Evolutionary conservation across 495 filamentous ascomycete species (phyloP), one percentile per base, ranked within the genome.

Genomic region (Clohesyomyces aquaticus): DNA sequence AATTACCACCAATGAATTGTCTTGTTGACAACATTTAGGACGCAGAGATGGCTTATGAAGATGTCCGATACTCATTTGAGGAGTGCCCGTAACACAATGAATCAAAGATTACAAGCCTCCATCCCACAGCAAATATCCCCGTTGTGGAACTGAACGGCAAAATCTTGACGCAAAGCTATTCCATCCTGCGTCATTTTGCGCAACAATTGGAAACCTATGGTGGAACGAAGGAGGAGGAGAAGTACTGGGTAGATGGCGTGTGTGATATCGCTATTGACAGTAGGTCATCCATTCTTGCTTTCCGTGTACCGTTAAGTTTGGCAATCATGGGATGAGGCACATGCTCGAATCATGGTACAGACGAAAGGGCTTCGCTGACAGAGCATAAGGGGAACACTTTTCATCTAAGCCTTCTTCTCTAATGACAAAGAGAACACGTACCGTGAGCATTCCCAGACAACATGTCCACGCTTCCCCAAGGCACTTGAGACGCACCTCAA

Each of bases 171-270:
- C 77, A 80, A 71, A 77, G 75, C 18, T 68, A 65, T 63, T 53
- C 78, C 0, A 80, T 76, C 23, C 53, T 82, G 2, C 67, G 79
- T 10, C 78, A 77, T 51, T 73, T 79, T 48, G 70, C 74, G 10
- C 60, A 75, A 9, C 71, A 76, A 18, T 65, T 80, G 16, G 76
- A 73, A 14, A 50, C 38, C 11, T 79, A 79, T 57, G 76, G 79
- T 43, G 77, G 76, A 2, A 57, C 73, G 29, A 77, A 18, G n/a
- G 4, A 46, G 43, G 4, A 64, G 8, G 78, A 79, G 66, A 79
- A 75, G 68, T 80, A 78, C 42, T 62, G 71, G 47, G 74, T 76
- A 18, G 78, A 81, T 66, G 71, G 70, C 4, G 75, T 80, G 2
- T 68, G 76, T 16, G 79, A 81, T 67, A 73, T 80, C 49, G 78